Evolutionary conservation across 371 early-diverging fungal genomes (phyloP).

Genomic region (Mucor lusitanicus): DNA sequence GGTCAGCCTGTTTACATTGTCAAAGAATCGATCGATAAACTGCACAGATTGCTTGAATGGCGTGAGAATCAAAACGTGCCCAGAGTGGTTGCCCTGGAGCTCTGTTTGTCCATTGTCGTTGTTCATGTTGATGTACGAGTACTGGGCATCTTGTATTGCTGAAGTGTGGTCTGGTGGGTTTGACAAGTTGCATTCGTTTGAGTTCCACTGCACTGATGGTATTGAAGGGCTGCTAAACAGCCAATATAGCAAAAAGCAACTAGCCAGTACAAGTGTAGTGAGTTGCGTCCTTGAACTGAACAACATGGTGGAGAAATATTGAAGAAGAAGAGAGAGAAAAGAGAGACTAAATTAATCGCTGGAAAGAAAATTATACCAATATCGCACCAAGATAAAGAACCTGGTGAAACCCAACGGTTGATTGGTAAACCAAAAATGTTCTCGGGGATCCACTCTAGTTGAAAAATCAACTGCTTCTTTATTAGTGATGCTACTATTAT

Average conservation of each 20-base stretch:
- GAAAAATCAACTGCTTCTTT: neutral
- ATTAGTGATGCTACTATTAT: conserved; percentile 8
- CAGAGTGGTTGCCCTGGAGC: neutral
- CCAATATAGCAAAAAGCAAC: conserved; percentile 29
- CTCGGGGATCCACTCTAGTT: neutral
- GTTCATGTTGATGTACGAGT: conserved; percentile 24
- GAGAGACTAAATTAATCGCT: neutral
- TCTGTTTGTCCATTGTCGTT: conserved; percentile 2
- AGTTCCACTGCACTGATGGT: conserved; percentile 1
- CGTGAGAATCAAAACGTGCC: conserved; percentile 60
- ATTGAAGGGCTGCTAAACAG: conserved; percentile 8
- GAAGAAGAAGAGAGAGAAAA: neutral
- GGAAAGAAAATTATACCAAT: neutral
- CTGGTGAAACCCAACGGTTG: neutral
- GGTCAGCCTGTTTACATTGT: conserved; percentile 52
- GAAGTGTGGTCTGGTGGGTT: neutral
- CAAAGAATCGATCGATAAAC: conserved; percentile 64
- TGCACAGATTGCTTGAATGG: conserved; percentile 68
- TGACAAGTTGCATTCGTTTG: neutral
- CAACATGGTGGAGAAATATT: conserved; percentile 16
- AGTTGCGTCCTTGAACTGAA: conserved; percentile 29
- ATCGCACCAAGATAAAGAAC: neutral
- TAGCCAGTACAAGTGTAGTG: conserved; percentile 16
- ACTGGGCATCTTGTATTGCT: neutral
- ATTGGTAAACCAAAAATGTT: neutral